These are phyloP conservation scores for Fusarium praegraminearum DNA, from an alignment of 2,329 filamentous ascomycete genomes.

Conservation along the genomic window DNA sequence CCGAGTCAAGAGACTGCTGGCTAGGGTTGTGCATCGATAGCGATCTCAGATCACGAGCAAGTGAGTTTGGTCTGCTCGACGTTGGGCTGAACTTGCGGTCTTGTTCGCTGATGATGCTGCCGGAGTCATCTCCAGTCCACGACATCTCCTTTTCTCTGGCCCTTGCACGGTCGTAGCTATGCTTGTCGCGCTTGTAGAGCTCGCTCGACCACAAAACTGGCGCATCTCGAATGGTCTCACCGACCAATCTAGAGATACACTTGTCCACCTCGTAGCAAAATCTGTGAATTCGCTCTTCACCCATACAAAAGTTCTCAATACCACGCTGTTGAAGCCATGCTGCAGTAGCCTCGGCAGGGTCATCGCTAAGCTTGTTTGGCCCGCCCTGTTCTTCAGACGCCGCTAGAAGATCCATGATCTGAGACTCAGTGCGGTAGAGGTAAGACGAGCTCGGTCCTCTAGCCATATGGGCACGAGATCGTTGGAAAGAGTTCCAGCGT, in stretches of 20 bases:
- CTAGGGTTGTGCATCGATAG: conserved; percentile 73
- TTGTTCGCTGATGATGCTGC: conserved; percentile 67
- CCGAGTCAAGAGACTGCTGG: conserved; percentile 77
- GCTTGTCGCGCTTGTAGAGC: conserved; percentile 82
- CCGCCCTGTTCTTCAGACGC: conserved; percentile 86
- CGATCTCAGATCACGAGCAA: conserved; percentile 68
- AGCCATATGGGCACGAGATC: conserved; percentile 61
- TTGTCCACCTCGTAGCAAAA: conserved; percentile 92
- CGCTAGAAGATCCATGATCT: conserved; percentile 88
- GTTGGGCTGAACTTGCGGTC: conserved; percentile 61
- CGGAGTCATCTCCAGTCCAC: conserved; percentile 62
- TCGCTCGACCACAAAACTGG: conserved; percentile 94
- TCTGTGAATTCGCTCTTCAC: conserved; percentile 93
- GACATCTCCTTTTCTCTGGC: conserved; percentile 61
- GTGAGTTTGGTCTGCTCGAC: conserved; percentile 61
- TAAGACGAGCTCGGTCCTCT: conserved; percentile 68
- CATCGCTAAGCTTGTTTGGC: conserved; percentile 94
- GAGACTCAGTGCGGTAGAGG: conserved; percentile 83
- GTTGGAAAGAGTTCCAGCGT: conserved; percentile 64
- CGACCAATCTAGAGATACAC: conserved; percentile 86
- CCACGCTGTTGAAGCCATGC: conserved; percentile 85
- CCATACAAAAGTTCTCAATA: conserved; percentile 93
- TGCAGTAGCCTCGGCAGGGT: conserved; percentile 86
- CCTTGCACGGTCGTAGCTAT: conserved; percentile 64
- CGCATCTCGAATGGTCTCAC: conserved; percentile 84